Evolutionary conservation across 495 filamentous ascomycete genomes (phyloP).

Genomic region (Lasiosphaeris hirsuta): DNA sequence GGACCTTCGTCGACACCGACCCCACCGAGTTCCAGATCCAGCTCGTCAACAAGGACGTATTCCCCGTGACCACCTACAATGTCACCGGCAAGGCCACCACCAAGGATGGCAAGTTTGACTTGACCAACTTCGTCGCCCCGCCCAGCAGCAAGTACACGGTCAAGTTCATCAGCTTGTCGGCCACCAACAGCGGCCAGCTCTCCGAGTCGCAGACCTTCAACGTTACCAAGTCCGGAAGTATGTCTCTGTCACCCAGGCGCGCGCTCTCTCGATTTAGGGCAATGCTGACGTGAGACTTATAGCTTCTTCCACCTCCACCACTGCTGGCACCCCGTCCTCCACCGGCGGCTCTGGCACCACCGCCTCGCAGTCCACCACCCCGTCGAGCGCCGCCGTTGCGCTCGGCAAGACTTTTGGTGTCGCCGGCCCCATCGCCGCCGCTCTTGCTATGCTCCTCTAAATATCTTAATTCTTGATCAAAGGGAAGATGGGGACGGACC

Average conservation of each 20-base stretch:
- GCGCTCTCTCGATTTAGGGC: too few species aligned
- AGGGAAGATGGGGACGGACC: background rate
- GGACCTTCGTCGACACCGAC: constrained; percentile 16
- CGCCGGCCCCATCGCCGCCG: constrained; percentile 15
- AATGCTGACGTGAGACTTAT: background rate
- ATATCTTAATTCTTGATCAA: background rate
- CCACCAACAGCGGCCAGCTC: constrained; percentile 15
- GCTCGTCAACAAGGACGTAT: constrained; percentile 18
- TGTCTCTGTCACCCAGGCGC: background rate
- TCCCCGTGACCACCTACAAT: background rate
- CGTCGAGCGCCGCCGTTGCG: constrained; percentile 8
- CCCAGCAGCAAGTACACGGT: constrained; percentile 21
- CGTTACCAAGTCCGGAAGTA: constrained; percentile 25
- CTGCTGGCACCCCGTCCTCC: background rate
- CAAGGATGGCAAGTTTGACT: constrained; percentile 11
- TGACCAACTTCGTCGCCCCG: constrained; percentile 19
- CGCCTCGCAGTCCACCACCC: background rate
- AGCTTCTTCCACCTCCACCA: constrained; percentile 16
- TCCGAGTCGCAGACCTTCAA: constrained; percentile 20
- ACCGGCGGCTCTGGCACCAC: background rate
- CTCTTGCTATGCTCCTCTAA: constrained; percentile 15
- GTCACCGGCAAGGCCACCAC: constrained; percentile 18
- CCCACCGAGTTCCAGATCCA: constrained; percentile 16
- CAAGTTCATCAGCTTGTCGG: constrained; percentile 16
- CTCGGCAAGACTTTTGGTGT: constrained; percentile 16